Percentiles rank a stretch among this genome's conserved stretches.
Conservation (phyloP, 2,329 filamentous ascomycete genomes). For the Eutypa lata region DNA sequence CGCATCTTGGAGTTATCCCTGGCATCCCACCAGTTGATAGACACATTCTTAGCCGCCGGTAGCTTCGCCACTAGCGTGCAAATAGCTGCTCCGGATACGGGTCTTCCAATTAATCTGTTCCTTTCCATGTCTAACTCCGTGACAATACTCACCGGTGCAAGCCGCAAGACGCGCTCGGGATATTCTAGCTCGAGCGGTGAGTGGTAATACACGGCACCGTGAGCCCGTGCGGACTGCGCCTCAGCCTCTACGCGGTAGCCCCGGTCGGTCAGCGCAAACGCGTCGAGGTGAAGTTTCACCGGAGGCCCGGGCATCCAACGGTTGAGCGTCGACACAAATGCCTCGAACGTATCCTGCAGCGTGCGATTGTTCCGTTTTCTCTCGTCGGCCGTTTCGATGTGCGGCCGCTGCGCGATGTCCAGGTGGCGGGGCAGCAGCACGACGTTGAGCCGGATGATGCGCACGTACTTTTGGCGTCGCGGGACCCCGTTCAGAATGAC, state of each 20-base stretch:
- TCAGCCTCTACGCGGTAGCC: not conserved
- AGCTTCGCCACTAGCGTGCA: not conserved
- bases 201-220: not conserved
- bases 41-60: not conserved
- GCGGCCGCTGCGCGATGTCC: no score
- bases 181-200: not conserved
- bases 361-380: not conserved
- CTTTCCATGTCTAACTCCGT: not conserved
- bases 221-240: not conserved
- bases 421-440: not conserved
- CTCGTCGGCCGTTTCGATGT: not conserved
- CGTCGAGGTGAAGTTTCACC: not conserved
- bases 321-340: not conserved
- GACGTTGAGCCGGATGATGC: constrained; percentile 1
- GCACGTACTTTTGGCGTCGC: constrained; percentile 2
- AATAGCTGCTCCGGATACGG: not conserved
- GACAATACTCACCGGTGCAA: not conserved
- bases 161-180: not conserved
- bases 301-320: constrained; percentile 1
- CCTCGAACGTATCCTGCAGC: not conserved
- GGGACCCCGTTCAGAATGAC: constrained; percentile 1
- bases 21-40: not conserved
- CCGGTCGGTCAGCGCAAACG: not conserved
- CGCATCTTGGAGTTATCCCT: not conserved
- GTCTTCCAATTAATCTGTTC: not conserved